These are phyloP conservation scores for Vanrija sp. DNA, from an alignment of 1,284 basidiomycete genomes.

Conservation along the genomic window DNA sequence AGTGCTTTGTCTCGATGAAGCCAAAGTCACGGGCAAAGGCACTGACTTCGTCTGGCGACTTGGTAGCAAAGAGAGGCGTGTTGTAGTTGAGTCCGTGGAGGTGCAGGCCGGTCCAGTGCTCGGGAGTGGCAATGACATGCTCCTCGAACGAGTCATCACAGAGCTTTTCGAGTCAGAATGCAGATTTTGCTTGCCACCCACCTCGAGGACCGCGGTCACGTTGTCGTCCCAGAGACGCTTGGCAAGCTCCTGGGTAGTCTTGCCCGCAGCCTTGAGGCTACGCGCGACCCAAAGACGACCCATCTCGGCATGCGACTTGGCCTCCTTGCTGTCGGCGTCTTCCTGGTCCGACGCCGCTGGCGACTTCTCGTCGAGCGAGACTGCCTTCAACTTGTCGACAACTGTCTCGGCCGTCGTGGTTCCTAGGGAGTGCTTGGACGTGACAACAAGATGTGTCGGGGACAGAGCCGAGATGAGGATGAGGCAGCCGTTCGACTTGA, in stretches of 20 bases:
- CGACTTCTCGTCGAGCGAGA: conserved; percentile 14
- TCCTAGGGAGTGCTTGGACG: conserved; percentile 89
- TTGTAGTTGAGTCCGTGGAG: conserved; percentile 86
- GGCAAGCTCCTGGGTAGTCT: conserved; percentile 72
- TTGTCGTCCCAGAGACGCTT: conserved; percentile 72
- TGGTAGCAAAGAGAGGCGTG: conserved; percentile 68
- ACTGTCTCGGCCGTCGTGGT: conserved; percentile 27
- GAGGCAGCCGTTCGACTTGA: conserved; percentile 98
- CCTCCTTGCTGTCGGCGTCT: conserved; percentile 16
- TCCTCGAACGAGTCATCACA: conserved; percentile 98
- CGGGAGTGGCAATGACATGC: conserved; percentile 82
- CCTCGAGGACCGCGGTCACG: conserved; percentile 88
- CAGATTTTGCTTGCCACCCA: conserved; percentile 44
- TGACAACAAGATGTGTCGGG: conserved; percentile 70
- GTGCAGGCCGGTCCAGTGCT: conserved; percentile 83
- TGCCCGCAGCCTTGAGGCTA: conserved; percentile 64
- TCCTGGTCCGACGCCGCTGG: conserved; percentile 7
- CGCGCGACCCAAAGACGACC: conserved; percentile 65
- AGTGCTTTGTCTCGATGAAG: conserved; percentile 74
- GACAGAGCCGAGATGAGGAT: conserved; percentile 91
- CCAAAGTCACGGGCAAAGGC: conserved; percentile 86
- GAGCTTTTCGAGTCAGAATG: conserved; percentile 56
- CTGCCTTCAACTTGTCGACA: conserved; percentile 3
- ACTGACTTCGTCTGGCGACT: conserved; percentile 64
- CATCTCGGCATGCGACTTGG: conserved; percentile 41